phyloP scores from a whole-genome alignment of 2,329 filamentous ascomycete species.

The Plectosphaerella plurivora region DNA sequence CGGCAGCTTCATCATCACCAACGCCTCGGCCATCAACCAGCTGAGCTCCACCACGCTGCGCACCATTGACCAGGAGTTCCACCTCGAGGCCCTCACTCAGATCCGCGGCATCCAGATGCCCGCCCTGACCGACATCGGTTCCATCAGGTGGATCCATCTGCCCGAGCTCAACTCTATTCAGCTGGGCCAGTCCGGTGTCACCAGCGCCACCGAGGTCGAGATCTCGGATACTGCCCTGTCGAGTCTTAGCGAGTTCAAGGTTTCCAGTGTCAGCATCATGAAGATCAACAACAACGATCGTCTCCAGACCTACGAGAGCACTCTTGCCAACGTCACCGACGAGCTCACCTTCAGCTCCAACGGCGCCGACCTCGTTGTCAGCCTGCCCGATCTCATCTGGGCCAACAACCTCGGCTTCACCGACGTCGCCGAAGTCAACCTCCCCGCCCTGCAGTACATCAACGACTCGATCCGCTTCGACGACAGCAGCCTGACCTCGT shows the following conservation, averaged over 20 bases:
- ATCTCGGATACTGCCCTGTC: slow-evolving; percentile 85
- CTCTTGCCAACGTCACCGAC: slow-evolving; percentile 70
- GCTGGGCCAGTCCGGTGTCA: slow-evolving; percentile 54
- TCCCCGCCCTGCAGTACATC: slow-evolving; percentile 69
- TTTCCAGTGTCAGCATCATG: slow-evolving; percentile 67
- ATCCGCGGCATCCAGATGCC: slow-evolving; percentile 66
- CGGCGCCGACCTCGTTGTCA: slow-evolving; percentile 64
- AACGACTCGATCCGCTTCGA: slow-evolving; percentile 81
- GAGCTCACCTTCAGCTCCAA: slow-evolving; percentile 76
- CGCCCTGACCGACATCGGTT: slow-evolving; percentile 58
- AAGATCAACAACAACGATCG: slow-evolving; percentile 88
- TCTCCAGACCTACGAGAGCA: slow-evolving; percentile 70
- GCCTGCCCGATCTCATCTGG: slow-evolving; percentile 73
- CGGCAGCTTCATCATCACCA: slow-evolving; percentile 59
- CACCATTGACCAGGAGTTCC: slow-evolving; percentile 66
- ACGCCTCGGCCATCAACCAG: slow-evolving; percentile 52
- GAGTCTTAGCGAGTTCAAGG: slow-evolving; percentile 75
- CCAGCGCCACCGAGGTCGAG: slow-evolving; percentile 60
- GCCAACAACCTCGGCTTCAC: slow-evolving; percentile 49
- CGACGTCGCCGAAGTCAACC: slow-evolving; percentile 69
- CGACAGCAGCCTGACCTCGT: slow-evolving; percentile 64
- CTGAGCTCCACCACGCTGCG: slow-evolving; percentile 58
- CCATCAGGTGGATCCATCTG: slow-evolving; percentile 69
- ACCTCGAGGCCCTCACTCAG: slow-evolving; percentile 62
- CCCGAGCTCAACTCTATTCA: slow-evolving; percentile 48